phyloP scores from a whole-genome alignment of 192 early-diverging fungal species.

The Umbelopsis ramanniana region DNA sequence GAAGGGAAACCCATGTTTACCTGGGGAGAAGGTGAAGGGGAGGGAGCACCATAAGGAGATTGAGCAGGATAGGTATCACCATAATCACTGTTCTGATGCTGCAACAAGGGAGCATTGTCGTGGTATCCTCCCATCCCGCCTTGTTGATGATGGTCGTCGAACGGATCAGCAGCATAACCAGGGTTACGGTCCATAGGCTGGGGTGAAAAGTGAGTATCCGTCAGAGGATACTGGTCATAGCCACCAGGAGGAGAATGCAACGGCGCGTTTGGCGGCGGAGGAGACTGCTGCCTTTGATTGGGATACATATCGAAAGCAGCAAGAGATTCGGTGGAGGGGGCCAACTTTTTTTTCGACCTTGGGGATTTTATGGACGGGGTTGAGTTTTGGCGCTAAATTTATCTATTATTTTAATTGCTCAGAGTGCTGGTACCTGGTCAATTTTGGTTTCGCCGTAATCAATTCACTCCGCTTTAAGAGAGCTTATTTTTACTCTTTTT shows the following conservation, averaged over 20 bases:
- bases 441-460: background rate
- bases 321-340: background rate
- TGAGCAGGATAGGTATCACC: slow-evolving; percentile 29
- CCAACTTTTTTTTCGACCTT: no score
- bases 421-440: slow-evolving; percentile 14
- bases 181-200: slow-evolving; percentile 28
- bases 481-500: no score
- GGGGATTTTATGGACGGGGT: background rate
- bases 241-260: slow-evolving; percentile 4
- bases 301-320: slow-evolving; percentile 18
- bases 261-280: background rate
- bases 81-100: slow-evolving; percentile 1
- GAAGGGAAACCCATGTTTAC: slow-evolving; percentile 29
- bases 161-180: slow-evolving; percentile 41
- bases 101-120: slow-evolving; percentile 35
- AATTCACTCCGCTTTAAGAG: background rate
- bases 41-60: slow-evolving; percentile 29
- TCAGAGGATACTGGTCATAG: slow-evolving; percentile 42
- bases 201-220: slow-evolving; percentile 39
- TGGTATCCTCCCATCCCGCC: background rate
- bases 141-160: slow-evolving; percentile 25
- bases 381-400: slow-evolving; percentile 1
- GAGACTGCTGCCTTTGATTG: background rate
- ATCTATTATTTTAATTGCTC: background rate
- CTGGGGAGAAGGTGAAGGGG: slow-evolving; percentile 22